Evolutionary conservation across 192 early-diverging fungal genomes (phyloP).

Genomic region (Powellomyces hirtus): DNA sequence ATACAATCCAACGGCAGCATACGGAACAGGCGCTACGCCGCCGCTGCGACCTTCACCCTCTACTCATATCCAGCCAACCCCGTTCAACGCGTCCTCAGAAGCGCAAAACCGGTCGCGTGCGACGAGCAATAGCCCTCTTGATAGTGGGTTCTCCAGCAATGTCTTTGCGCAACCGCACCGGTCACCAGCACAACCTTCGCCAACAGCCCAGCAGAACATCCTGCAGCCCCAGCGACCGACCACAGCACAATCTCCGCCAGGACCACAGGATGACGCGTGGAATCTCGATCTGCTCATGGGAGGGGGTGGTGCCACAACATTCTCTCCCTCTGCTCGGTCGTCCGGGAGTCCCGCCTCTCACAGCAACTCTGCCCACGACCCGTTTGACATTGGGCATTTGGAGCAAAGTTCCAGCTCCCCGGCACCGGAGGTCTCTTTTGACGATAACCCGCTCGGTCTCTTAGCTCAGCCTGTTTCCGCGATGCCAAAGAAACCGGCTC

Average conservation of each 20-base stretch:
- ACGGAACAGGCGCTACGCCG: too few relatives aligned
- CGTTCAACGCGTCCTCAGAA: background rate
- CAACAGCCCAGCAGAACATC: background rate
- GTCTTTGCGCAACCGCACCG: background rate
- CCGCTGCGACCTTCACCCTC: background rate
- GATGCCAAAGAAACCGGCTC: background rate
- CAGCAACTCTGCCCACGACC: background rate
- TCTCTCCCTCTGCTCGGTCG: background rate
- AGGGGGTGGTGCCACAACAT: background rate
- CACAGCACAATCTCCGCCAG: background rate
- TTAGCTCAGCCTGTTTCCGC: conserved; percentile 17
- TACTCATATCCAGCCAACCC: background rate
- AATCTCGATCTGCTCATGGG: conserved; percentile 25
- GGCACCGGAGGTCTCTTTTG: background rate
- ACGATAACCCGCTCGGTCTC: conserved; percentile 20
- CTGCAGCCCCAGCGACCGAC: background rate
- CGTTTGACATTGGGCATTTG: conserved; percentile 8
- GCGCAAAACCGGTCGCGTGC: background rate
- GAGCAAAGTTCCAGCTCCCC: background rate
- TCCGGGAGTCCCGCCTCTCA: background rate
- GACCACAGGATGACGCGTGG: conserved; percentile 20
- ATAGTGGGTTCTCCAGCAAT: background rate
- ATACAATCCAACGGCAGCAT: too few relatives aligned
- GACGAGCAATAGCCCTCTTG: background rate
- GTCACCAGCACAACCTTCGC: background rate